phyloP scores from a whole-genome alignment of 257 asterid genomes.

The Solanum corneliomulleri region DNA sequence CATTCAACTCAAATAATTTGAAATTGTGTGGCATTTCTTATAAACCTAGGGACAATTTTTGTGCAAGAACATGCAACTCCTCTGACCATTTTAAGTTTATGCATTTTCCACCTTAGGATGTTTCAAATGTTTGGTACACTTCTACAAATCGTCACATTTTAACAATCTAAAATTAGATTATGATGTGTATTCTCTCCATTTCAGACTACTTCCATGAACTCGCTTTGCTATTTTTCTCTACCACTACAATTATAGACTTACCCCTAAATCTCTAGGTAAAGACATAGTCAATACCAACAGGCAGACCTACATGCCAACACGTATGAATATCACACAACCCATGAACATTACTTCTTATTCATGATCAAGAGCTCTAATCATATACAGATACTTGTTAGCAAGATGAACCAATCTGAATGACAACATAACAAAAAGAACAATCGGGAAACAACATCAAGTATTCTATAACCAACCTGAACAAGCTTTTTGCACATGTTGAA shows the following conservation, averaged over 20 bases:
- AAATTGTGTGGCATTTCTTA: neutral
- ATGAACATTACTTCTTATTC: neutral
- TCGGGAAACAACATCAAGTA: neutral
- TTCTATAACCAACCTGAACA: conserved; percentile 35
- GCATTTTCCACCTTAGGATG: neutral
- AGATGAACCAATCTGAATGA: neutral
- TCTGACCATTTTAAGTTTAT: neutral
- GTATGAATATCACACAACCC: neutral
- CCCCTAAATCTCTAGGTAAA: neutral
- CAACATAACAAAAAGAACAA: neutral
- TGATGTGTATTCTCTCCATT: neutral
- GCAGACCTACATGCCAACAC: neutral
- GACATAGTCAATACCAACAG: neutral
- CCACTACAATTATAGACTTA: neutral
- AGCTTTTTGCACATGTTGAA: conserved; percentile 42
- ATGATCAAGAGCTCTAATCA: neutral
- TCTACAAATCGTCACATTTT: neutral
- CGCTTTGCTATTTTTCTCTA: neutral
- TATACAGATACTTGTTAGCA: neutral
- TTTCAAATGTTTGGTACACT: neutral
- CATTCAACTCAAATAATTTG: neutral
- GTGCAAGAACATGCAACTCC: neutral
- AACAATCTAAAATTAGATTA: neutral
- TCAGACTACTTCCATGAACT: neutral
- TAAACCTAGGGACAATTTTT: neutral